Conservation (phyloP, 78 protist species). For the Speleostelium caveatum region DNA sequence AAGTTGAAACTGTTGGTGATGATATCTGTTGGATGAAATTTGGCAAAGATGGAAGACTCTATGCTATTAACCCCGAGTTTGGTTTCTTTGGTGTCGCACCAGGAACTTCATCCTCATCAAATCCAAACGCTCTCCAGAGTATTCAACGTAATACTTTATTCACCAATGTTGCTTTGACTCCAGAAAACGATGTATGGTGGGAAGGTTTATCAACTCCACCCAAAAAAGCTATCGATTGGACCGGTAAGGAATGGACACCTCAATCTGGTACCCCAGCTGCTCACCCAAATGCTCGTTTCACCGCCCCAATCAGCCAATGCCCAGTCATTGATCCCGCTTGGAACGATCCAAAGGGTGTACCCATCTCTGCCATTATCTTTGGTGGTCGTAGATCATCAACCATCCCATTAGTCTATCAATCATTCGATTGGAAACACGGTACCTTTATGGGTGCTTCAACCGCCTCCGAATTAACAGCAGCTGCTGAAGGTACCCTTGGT, state of each 20-base stretch:
- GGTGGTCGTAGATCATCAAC: conserved; percentile 92
- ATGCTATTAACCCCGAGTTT: conserved; percentile 95
- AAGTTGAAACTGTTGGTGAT: conserved; percentile 92
- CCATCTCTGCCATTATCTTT: conserved; percentile 92
- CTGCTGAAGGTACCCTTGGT: conserved; percentile 85
- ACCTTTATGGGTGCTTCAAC: conserved; percentile 91
- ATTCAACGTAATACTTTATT: conserved; percentile 86
- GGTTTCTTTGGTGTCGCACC: conserved; percentile 98
- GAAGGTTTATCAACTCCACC: conserved; percentile 87
- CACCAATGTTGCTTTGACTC: conserved; percentile 92
- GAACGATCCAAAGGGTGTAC: conserved; percentile 92
- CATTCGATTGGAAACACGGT: conserved; percentile 95
- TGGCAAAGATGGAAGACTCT: conserved; percentile 82
- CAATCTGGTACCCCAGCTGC: conserved; percentile 77
- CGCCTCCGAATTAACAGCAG: conserved; percentile 92
- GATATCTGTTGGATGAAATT: conserved; percentile 94
- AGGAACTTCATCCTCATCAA: conserved; percentile 89
- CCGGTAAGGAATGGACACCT: conserved; percentile 90
- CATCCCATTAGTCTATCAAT: conserved; percentile 88
- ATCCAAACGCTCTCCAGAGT: conserved; percentile 87
- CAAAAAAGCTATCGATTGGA: conserved; percentile 39
- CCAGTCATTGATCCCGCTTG: conserved; percentile 89
- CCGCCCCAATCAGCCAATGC: conserved; percentile 90
- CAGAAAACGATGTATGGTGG: conserved; percentile 96
- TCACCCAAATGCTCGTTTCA: conserved; percentile 95